Percentiles rank a stretch among this genome's conserved stretches.
phyloP scores from a whole-genome alignment of 164 flowering plant genomes.

The Aristolochia contorta region DNA sequence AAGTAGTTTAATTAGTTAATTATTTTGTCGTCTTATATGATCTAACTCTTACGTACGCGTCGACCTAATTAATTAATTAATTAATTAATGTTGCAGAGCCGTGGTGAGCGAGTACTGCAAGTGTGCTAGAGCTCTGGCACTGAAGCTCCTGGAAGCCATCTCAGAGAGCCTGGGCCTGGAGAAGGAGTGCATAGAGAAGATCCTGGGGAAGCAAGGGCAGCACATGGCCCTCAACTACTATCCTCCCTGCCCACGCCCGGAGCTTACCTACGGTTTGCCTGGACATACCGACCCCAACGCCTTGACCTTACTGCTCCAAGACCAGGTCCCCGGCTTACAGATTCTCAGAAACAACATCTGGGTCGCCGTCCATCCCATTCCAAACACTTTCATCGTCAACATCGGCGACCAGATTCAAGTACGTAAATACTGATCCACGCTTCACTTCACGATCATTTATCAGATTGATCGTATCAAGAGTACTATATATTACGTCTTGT shows the following conservation, averaged over 20 bases:
- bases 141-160: conserved; percentile 39
- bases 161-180: conserved; percentile 61
- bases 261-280: conserved; percentile 62
- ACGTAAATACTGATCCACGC: too few species aligned
- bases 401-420: conserved; percentile 74
- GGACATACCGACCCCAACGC: conserved; percentile 56
- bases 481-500: too few species aligned
- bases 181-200: conserved; percentile 25
- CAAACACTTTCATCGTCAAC: conserved; percentile 54
- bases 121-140: conserved; percentile 23
- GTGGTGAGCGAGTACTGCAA: conserved; percentile 35
- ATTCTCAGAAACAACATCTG: conserved; percentile 39
- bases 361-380: conserved; percentile 55
- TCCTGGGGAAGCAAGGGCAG: conserved; percentile 45
- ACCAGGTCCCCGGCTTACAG: conserved; percentile 54
- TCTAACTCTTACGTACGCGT: too few species aligned
- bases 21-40: background rate
- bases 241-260: conserved; percentile 72
- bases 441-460: too few species aligned
- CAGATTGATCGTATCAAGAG: too few species aligned
- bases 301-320: conserved; percentile 56
- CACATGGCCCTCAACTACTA: conserved; percentile 73
- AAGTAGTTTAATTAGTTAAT: too few species aligned
- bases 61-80: too few species aligned
- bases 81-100: conserved; percentile 20